Evolutionary conservation across 768 basidiomycete species (phyloP), one percentile per base, ranked within the genome.

Genomic region (Trametes cingulata): DNA sequence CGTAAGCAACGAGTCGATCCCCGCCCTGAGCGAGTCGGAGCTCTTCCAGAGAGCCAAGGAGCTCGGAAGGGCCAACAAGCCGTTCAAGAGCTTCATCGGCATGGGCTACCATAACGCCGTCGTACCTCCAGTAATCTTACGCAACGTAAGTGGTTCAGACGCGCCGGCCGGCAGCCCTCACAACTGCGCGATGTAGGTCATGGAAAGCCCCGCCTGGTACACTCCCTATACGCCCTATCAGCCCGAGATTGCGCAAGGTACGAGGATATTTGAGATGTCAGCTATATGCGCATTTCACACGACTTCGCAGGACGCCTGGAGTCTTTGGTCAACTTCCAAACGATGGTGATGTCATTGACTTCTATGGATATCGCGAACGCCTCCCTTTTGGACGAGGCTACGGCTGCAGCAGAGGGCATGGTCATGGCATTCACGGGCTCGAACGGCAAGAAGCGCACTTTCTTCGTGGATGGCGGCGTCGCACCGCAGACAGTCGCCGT

Each of bases 131-230:
- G 93, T 97, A 50, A 93, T 97, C 73, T 80, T 96, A 67, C 88
- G 95, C 63, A 97, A 96, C 64, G 93, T 94, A 58, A 51, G 83
- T 72, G 35, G 15, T 29, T 56, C 51, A n/a, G 43, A 35, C 46
- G 22, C 52, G 17, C 50, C 50, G 52, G 62, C 27, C 64, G 54
- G 14, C 15, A 56, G 20, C 33, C 14, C 25, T 13, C 24, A 48
- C 22, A 22, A 27, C 9, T 12, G 22, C 12, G 33, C 12, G 12
- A 1, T 9, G 20, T 46, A 92, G 91, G 78, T 93, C 61, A 86
- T 89, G 78, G 95, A 99, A 75, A 98, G 96, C 70, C 96, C 95
- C 25, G 93, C 90, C 3, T 99, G 96, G 96, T 98, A 98, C 74
- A 98, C 95, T 6, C 93, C 90, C 15, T 95, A 96, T 73, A 95